phyloP scores from a whole-genome alignment of 768 basidiomycete species.

The Pleurotus citrinopileatus region DNA sequence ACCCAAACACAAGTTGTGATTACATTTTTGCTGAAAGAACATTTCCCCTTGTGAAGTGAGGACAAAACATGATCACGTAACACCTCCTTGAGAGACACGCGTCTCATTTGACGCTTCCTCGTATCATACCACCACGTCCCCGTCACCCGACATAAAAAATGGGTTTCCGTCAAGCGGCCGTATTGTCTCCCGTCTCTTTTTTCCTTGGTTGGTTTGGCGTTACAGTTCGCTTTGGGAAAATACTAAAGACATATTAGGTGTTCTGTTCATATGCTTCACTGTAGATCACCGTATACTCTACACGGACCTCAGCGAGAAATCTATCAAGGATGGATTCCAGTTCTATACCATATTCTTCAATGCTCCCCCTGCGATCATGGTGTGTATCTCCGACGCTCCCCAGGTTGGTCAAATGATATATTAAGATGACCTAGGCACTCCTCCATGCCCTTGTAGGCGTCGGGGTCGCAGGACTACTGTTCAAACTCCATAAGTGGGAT shows the following conservation, averaged over 20 bases:
- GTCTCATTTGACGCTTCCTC: too few species aligned
- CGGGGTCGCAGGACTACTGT: constrained; percentile 69
- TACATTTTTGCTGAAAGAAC: too few species aligned
- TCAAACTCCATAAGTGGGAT: constrained; percentile 84
- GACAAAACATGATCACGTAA: too few species aligned
- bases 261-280: constrained; percentile 81
- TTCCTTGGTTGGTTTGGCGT: constrained; percentile 87
- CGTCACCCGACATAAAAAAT: constrained; percentile 24
- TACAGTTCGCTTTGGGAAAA: too few species aligned
- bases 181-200: constrained; percentile 85
- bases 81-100: too few species aligned
- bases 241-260: too few species aligned
- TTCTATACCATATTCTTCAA: constrained; percentile 94
- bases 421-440: constrained; percentile 55
- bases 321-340: constrained; percentile 73
- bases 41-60: too few species aligned
- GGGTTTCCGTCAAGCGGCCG: constrained; percentile 90
- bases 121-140: not conserved
- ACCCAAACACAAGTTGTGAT: not conserved
- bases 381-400: constrained; percentile 26
- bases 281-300: constrained; percentile 88
- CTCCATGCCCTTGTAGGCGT: constrained; percentile 84
- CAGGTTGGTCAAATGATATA: not conserved
- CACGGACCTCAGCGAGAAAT: constrained; percentile 57
- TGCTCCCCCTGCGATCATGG: constrained; percentile 92